Percentiles rank a stretch among this genome's conserved stretches.
These are phyloP conservation scores for Escovopsis weberi DNA, from an alignment of 2,329 filamentous ascomycete species.

Conservation along the genomic window DNA sequence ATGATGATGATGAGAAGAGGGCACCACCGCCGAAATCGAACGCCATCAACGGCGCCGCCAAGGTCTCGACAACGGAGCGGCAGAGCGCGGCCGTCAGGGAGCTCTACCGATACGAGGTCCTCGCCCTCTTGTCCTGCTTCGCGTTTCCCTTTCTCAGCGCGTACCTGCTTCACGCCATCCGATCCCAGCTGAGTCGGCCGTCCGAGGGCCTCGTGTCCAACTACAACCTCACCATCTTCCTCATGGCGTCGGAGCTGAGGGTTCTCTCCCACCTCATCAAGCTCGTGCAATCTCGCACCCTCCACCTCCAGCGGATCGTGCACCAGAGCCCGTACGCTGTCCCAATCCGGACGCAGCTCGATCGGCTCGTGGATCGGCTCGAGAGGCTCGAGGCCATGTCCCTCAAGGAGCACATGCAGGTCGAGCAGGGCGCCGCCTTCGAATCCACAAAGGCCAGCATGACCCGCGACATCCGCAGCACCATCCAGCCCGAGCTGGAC, in stretches of 20 bases:
- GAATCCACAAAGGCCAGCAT: conserved; percentile 25
- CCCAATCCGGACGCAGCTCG: conserved; percentile 26
- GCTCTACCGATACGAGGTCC: conserved; percentile 58
- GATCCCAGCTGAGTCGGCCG: conserved; percentile 64
- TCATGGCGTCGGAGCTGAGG: conserved; percentile 73
- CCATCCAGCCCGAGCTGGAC: conserved; percentile 69
- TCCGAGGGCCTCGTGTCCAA: conserved; percentile 82
- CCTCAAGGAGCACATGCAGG: conserved; percentile 11
- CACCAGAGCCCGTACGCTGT: conserved; percentile 31
- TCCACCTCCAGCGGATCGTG: conserved; percentile 67
- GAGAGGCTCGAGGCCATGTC: conserved; percentile 51
- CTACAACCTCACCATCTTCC: conserved; percentile 83
- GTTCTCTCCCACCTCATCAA: conserved; percentile 71
- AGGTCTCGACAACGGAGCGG: conserved; percentile 6
- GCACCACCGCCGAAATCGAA: background rate
- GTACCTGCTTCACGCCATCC: conserved; percentile 68
- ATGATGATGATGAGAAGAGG: conserved; percentile 1
- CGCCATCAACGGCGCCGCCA: no score
- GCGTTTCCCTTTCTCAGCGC: conserved; percentile 64
- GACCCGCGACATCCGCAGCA: conserved; percentile 45
- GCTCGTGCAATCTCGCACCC: conserved; percentile 62
- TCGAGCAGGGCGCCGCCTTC: conserved; percentile 14
- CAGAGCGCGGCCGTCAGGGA: conserved; percentile 38
- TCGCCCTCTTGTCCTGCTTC: conserved; percentile 68
- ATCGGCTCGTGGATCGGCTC: conserved; percentile 49